Base-by-base conservation (phyloP, 305 asterid genomes). In the Striga hermonthica region DNA sequence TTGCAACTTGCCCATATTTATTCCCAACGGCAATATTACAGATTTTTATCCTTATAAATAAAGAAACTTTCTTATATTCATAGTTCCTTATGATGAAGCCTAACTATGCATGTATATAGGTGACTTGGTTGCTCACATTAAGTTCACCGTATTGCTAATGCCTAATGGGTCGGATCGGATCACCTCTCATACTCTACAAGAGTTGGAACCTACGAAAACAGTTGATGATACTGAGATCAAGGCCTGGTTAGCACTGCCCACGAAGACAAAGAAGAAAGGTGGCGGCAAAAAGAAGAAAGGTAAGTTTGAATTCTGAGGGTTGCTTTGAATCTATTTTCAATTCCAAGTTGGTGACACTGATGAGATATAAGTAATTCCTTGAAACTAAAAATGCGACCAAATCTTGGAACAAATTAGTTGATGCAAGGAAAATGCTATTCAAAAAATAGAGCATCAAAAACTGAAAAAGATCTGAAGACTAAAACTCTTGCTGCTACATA, bases 91-190 rank as follows among this genome's bases (percentile, higher is more conserved):
- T 10, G 47, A 39, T 4, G 36, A 60, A 58, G 22, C 7, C 56
- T 43, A 43, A 57, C 49, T 4, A 22, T 8, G 11, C 57, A 44
- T 50, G 65, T 54, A 45, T 64, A 70, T 85, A 87, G 95, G 86
- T 44, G 95, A 87, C 56, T 72, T 84, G 66, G 95, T 87, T 62
- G 95, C 95, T 28, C 95, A 87, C 72, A 75, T 82, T 38, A 86
- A 86, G 65, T 84, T 82, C 66, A 84, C 95, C 0, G 95, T 87
- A 48, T 74, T 87, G 75, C 73, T 84, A 44, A 87, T 82, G 91
- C 89, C 95, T 4, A 87, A 87, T 61, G 91, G 95, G 44, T 87
- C 89, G 12, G 95, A 87, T 56, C 75, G 89, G 57, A 49, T 87
- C 37, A 87, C 95, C 13, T 74, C 84, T 14, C 91, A 87, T 65